phyloP scores from a whole-genome alignment of 2,329 filamentous ascomycete genomes.

The Ophiostoma triangulosporum region DNA sequence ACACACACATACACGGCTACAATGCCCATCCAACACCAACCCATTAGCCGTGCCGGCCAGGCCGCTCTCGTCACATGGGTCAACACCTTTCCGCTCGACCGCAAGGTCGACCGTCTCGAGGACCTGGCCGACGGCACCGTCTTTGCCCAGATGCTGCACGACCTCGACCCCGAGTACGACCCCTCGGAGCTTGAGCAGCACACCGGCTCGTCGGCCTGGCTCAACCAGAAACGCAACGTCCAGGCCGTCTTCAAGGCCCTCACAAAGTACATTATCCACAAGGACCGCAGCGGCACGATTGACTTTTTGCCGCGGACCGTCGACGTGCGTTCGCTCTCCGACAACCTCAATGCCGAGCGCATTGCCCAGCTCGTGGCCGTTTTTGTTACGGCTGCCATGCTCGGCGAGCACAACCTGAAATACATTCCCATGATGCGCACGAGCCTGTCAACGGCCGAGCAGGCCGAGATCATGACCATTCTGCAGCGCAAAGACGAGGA shows the following conservation, averaged over 20 bases:
- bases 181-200: slow-evolving; percentile 37
- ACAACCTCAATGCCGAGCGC: slow-evolving; percentile 14
- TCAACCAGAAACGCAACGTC: slow-evolving; percentile 72
- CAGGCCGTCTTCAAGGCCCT: slow-evolving; percentile 80
- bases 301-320: slow-evolving; percentile 15
- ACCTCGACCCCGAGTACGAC: slow-evolving; percentile 44
- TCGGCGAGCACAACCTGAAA: slow-evolving; percentile 18
- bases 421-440: slow-evolving; percentile 21
- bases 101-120: slow-evolving; percentile 33
- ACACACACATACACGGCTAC: slow-evolving; percentile 3
- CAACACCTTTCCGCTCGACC: slow-evolving; percentile 31
- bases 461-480: slow-evolving; percentile 33
- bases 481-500: slow-evolving; percentile 32
- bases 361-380: slow-evolving; percentile 13
- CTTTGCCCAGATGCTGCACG: slow-evolving; percentile 42
- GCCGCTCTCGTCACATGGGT: slow-evolving; percentile 44
- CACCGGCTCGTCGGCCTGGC: slow-evolving; percentile 28
- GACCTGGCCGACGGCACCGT: slow-evolving; percentile 40
- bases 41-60: slow-evolving; percentile 31
- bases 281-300: slow-evolving; percentile 14
- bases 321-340: slow-evolving; percentile 14
- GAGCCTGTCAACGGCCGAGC: slow-evolving; percentile 23
- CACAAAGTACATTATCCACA: slow-evolving; percentile 52
- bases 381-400: slow-evolving; percentile 27
- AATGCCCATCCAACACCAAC: slow-evolving; percentile 21